phyloP scores from a whole-genome alignment of 2,329 filamentous ascomycete species.

The Anthostomella pinea region DNA sequence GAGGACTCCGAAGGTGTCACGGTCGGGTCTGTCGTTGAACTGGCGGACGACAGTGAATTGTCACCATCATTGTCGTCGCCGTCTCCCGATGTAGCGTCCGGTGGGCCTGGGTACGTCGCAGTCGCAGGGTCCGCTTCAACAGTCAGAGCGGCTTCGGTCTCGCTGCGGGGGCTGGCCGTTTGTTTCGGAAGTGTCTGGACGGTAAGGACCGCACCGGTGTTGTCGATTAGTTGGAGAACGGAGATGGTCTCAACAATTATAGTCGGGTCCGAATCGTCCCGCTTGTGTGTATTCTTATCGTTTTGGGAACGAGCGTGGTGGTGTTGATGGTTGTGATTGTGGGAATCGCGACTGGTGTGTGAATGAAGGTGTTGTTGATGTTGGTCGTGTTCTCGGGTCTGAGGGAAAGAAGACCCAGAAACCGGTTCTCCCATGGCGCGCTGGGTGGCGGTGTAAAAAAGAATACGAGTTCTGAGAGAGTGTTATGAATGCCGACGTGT shows the following conservation, averaged over 20 bases:
- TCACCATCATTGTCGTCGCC: slow-evolving; percentile 22
- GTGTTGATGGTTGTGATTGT: slow-evolving; percentile 26
- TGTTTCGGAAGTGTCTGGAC: slow-evolving; percentile 40
- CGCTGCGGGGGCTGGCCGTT: slow-evolving; percentile 11
- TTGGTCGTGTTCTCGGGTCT: slow-evolving; percentile 39
- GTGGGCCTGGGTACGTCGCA: slow-evolving; percentile 33
- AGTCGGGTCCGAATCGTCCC: slow-evolving; percentile 30
- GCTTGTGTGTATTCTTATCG: slow-evolving; percentile 14
- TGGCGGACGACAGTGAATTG: slow-evolving; percentile 11
- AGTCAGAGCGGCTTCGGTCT: slow-evolving; percentile 33
- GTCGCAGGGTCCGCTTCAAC: slow-evolving; percentile 23
- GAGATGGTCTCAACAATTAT: slow-evolving; percentile 56
- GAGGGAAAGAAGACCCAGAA: slow-evolving; percentile 48
- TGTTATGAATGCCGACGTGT: slow-evolving; percentile 19
- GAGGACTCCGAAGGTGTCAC: slow-evolving; percentile 29
- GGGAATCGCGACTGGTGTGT: slow-evolving; percentile 24
- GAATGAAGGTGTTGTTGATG: slow-evolving; percentile 35
- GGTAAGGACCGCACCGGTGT: slow-evolving; percentile 42
- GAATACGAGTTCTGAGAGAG: slow-evolving; percentile 33
- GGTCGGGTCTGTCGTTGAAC: slow-evolving; percentile 26
- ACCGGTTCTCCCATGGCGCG: slow-evolving; percentile 44
- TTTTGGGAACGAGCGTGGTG: slow-evolving; percentile 31
- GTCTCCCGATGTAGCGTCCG: slow-evolving; percentile 4
- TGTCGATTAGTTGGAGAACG: slow-evolving; percentile 52
- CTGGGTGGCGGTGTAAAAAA: slow-evolving; percentile 35